A percentile compares a stretch with the other conserved stretches of the same genome.
Conservation (phyloP, 2,329 filamentous ascomycete genomes). For the Claviceps sorghi region DNA sequence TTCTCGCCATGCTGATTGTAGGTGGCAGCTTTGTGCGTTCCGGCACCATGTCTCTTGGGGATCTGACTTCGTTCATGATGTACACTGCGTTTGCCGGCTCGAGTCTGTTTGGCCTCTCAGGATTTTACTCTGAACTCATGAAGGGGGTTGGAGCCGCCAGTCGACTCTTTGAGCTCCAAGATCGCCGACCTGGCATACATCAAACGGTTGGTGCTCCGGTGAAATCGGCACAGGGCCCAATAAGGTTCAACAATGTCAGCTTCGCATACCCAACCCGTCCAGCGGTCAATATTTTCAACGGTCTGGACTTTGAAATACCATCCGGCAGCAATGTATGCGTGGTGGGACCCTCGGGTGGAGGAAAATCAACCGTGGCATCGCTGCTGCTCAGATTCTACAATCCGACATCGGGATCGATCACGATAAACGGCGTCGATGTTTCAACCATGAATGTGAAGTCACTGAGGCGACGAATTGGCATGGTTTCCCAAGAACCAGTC, state of each 20-base stretch:
- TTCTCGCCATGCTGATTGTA: constrained; percentile 76
- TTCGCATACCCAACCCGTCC: constrained; percentile 93
- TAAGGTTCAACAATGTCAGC: constrained; percentile 70
- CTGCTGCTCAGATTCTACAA: constrained; percentile 83
- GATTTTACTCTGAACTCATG: constrained; percentile 97
- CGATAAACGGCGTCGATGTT: constrained; percentile 74
- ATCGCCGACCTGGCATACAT: constrained; percentile 73
- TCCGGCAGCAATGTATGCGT: constrained; percentile 92
- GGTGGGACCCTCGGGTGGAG: constrained; percentile 88
- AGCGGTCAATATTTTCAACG: constrained; percentile 79
- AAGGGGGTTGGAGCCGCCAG: constrained; percentile 97
- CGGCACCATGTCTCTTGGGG: constrained; percentile 76
- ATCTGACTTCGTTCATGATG: constrained; percentile 95
- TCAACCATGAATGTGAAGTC: constrained; percentile 84
- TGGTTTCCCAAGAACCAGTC: constrained; percentile 91
- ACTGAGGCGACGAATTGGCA: constrained; percentile 77
- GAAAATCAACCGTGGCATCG: constrained; percentile 92
- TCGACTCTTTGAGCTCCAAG: constrained; percentile 87
- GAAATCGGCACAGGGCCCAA: constrained; percentile 70
- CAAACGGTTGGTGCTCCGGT: constrained; percentile 71
- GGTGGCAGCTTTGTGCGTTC: constrained; percentile 81
- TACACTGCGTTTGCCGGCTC: constrained; percentile 80
- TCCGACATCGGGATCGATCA: constrained; percentile 61
- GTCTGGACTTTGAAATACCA: constrained; percentile 78
- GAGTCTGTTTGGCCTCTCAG: constrained; percentile 83